Evolutionary conservation across 2,329 filamentous ascomycete species (phyloP).

Genomic region (Alternaria ventricosa): DNA sequence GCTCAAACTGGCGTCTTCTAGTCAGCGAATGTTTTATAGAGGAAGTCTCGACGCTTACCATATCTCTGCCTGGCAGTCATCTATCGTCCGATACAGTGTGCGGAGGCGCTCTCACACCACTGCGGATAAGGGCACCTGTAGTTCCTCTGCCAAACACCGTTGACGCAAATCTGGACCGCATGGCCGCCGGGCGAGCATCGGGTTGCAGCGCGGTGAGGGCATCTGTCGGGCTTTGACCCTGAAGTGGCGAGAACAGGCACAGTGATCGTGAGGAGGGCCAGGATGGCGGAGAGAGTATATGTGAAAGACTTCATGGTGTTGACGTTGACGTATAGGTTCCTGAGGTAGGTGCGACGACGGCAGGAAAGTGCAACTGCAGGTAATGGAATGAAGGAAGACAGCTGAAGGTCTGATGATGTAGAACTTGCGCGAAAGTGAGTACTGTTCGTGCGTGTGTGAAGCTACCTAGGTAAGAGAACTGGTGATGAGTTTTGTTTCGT

Average conservation of each 20-base stretch:
- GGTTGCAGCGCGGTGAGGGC: neutral
- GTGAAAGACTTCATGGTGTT: neutral
- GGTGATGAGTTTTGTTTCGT: neutral
- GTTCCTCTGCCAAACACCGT: neutral
- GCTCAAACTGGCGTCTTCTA: neutral
- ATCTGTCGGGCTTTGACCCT: neutral
- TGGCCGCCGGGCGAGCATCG: neutral
- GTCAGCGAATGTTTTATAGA: neutral
- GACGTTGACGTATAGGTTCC: neutral
- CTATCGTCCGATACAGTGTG: neutral
- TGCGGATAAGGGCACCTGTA: neutral
- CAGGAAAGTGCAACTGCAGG: no score
- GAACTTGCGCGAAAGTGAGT: neutral
- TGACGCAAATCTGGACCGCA: neutral
- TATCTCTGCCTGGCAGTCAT: neutral
- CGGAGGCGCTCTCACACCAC: neutral
- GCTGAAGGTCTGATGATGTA: neutral
- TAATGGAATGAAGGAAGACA: neutral
- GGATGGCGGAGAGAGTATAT: neutral
- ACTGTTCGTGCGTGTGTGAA: neutral
- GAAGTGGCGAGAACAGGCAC: neutral
- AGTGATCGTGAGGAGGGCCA: neutral
- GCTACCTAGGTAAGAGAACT: no score
- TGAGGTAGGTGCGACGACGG: neutral
- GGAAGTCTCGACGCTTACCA: neutral